These are phyloP conservation scores for Globisporangium echinulatum DNA, from an alignment of 352 stramenopile species.

Conservation along the genomic window DNA sequence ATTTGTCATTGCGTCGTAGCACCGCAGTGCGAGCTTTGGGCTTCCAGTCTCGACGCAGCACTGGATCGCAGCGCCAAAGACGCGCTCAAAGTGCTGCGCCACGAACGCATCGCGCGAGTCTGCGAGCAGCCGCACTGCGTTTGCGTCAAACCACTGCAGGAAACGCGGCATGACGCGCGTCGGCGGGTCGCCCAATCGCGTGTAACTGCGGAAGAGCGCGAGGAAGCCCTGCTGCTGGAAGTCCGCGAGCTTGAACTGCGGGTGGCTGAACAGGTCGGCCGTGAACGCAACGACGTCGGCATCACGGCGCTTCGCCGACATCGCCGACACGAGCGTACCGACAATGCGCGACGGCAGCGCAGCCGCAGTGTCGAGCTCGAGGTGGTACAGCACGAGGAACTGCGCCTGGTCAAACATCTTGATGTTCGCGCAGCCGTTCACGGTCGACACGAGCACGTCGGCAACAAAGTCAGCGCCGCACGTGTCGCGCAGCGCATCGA, in stretches of 20 bases:
- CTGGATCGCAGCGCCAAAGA: constrained; percentile 68
- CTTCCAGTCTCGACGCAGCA: constrained; percentile 37
- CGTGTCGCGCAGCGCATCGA: constrained; percentile 24
- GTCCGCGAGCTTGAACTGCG: constrained; percentile 22
- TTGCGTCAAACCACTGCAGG: constrained; percentile 32
- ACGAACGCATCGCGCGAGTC: constrained; percentile 3
- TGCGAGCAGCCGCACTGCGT: background rate
- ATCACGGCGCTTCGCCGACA: constrained; percentile 26
- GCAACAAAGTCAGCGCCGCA: constrained; percentile 43
- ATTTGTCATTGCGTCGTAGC: constrained; percentile 25
- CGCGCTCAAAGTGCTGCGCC: constrained; percentile 32
- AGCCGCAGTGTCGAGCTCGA: constrained; percentile 9
- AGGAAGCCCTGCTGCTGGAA: constrained; percentile 67
- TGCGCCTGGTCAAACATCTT: constrained; percentile 44
- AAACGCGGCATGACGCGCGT: constrained; percentile 16
- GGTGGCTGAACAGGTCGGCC: constrained; percentile 26
- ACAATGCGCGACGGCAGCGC: constrained; percentile 42
- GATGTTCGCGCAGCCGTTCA: constrained; percentile 65
- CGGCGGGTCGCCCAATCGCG: constrained; percentile 1
- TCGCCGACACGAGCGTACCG: constrained; percentile 40
- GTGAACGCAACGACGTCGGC: constrained; percentile 29
- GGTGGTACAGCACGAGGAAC: constrained; percentile 48
- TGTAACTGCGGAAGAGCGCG: constrained; percentile 41
- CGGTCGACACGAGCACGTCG: constrained; percentile 33
- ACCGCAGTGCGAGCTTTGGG: constrained; percentile 43